phyloP scores from a whole-genome alignment of 225 moss, liverwort and hornwort genomes.

The Polytrichum commune region DNA sequence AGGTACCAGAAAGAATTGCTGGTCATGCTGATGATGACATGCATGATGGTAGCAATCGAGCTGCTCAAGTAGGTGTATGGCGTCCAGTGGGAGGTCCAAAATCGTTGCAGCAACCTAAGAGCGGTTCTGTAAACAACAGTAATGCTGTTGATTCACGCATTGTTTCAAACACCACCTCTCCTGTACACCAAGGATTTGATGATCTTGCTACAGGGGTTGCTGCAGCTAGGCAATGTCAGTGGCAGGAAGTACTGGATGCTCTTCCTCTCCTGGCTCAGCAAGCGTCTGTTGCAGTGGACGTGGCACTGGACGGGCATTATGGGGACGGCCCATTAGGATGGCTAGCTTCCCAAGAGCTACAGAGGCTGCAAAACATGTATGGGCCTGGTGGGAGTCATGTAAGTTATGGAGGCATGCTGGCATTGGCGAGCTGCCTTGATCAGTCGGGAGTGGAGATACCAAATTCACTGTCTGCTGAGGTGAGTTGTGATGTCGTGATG shows the following conservation, averaged over 20 bases:
- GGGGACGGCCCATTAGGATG: constrained; percentile 86
- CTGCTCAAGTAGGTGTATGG: constrained; percentile 95
- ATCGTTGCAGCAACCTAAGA: constrained; percentile 39
- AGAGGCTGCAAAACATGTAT: constrained; percentile 50
- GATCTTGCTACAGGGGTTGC: constrained; percentile 17
- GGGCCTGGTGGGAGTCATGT: constrained; percentile 58
- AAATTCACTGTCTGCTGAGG: constrained; percentile 88
- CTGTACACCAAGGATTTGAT: constrained; percentile 22
- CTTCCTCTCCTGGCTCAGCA: constrained; percentile 92
- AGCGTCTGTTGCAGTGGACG: constrained; percentile 78
- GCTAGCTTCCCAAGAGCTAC: constrained; percentile 78
- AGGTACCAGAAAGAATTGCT: constrained; percentile 77
- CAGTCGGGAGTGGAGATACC: constrained; percentile 82
- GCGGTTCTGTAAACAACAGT: constrained; percentile 23
- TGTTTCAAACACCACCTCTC: constrained; percentile 31
- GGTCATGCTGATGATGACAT: constrained; percentile 86
- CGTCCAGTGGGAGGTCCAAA: constrained; percentile 85
- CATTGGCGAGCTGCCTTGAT: constrained; percentile 73
- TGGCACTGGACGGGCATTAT: constrained; percentile 79
- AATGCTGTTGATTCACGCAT: constrained; percentile 42
- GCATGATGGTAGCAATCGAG: constrained; percentile 74
- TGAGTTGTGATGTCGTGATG: neutral
- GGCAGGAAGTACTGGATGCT: constrained; percentile 73
- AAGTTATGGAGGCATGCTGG: constrained; percentile 74
- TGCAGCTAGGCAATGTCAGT: constrained; percentile 43